These are phyloP conservation scores for Thuidium tamariscinum DNA, from an alignment of 225 moss, liverwort and hornwort species.

Conservation along the genomic window DNA sequence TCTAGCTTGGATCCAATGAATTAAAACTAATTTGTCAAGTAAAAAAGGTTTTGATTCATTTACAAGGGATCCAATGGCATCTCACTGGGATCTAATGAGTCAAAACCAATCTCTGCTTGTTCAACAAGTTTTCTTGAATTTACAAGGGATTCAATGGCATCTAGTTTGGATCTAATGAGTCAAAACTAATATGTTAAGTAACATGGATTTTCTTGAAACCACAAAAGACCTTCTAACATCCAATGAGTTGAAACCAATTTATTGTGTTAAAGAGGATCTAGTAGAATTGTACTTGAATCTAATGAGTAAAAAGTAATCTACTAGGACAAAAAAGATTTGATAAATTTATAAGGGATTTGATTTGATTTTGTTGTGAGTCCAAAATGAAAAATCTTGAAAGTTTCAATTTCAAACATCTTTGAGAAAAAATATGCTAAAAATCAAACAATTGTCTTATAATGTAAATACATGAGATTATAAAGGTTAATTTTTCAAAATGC, in stretches of 20 bases:
- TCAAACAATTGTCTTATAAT: not conserved
- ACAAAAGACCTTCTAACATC: too few species aligned
- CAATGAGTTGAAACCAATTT: not conserved
- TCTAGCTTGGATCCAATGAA: rapidly evolving
- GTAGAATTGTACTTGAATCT: too few species aligned
- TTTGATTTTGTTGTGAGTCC: rapidly evolving
- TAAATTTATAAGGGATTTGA: not conserved
- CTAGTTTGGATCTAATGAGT: rapidly evolving
- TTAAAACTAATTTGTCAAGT: rapidly evolving
- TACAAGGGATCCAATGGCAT: not conserved
- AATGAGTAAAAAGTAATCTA: not conserved
- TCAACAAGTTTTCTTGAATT: too few species aligned
- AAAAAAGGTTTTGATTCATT: rapidly evolving
- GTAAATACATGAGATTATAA: rapidly evolving
- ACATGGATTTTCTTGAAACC: too few species aligned
- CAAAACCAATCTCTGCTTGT: not conserved
- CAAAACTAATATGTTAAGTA: not conserved
- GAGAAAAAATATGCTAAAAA: not conserved
- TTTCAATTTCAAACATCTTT: not conserved
- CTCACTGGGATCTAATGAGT: rapidly evolving
- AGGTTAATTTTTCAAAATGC: not conserved
- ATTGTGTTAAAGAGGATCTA: too few species aligned
- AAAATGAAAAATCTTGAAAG: not conserved
- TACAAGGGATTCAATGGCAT: not conserved
- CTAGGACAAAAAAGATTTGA: not conserved